These are phyloP conservation scores for Passiflora organensis DNA, from an alignment of 345 rosid genomes.

Conservation along the genomic window DNA sequence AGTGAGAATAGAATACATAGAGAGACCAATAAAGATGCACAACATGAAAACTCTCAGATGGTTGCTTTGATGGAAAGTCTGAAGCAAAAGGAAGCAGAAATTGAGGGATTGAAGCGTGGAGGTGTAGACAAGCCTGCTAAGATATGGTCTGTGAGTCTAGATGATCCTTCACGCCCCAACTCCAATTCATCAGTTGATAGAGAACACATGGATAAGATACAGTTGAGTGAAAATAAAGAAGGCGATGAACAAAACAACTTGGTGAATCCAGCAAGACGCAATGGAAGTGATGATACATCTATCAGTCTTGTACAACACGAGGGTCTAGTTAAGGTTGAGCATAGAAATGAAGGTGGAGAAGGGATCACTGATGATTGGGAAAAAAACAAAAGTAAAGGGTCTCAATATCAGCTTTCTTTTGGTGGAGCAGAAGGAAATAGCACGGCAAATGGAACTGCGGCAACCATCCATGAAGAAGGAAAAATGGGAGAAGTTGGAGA, in stretches of 20 bases:
- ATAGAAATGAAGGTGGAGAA: not conserved
- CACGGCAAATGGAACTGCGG: conserved; percentile 8
- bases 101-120: conserved; percentile 37
- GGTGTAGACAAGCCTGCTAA: conserved; percentile 22
- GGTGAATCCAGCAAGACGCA: conserved; percentile 6
- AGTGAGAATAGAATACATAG: conserved; percentile 36
- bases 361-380: not conserved
- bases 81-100: conserved; percentile 48
- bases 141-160: conserved; percentile 24
- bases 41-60: conserved; percentile 19
- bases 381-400: not conserved
- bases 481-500: conserved; percentile 7
- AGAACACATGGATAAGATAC: conserved; percentile 7
- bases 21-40: conserved; percentile 12
- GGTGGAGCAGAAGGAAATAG: not conserved
- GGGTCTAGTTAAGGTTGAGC: conserved; percentile 8
- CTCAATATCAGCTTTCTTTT: conserved; percentile 3
- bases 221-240: not conserved
- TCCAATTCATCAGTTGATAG: conserved; percentile 15
- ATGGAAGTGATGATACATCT: conserved; percentile 3
- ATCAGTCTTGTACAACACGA: not conserved
- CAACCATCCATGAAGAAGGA: not conserved
- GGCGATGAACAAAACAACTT: not conserved
- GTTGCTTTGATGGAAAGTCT: conserved; percentile 32
- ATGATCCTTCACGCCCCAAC: conserved; percentile 22